A percentile compares a stretch with the other conserved stretches of the same genome.
Evolutionary conservation across 2,329 filamentous ascomycete genomes (phyloP).

Genomic region (Thyridium curvatum): DNA sequence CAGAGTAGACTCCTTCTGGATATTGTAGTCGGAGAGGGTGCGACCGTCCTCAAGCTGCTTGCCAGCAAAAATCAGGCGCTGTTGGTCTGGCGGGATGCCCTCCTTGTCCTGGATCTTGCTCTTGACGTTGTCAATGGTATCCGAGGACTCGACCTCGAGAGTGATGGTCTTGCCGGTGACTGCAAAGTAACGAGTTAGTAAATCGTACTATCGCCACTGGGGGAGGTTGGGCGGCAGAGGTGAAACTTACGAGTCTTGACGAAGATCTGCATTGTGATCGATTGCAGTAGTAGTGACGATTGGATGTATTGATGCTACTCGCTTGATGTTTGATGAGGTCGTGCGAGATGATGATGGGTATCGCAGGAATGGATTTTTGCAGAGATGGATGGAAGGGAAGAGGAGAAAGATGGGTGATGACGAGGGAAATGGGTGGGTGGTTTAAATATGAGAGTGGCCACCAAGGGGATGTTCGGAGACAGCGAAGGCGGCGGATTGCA

Average conservation of each 20-base stretch:
- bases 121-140: conserved; percentile 85
- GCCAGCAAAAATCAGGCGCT: conserved; percentile 73
- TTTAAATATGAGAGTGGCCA: conserved; percentile 2
- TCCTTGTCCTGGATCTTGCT: conserved; percentile 89
- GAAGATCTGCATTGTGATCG: conserved; percentile 81
- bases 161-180: conserved; percentile 89
- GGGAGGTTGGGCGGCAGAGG: conserved; percentile 25
- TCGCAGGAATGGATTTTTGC: conserved; percentile 12
- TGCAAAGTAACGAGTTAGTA: conserved; percentile 17
- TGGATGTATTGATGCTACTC: conserved; percentile 5
- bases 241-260: conserved; percentile 81
- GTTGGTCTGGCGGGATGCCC: conserved; percentile 79
- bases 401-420: conserved; percentile 14
- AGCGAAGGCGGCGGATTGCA: too few species aligned
- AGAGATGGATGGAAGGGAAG: conserved; percentile 16
- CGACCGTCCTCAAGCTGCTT: conserved; percentile 44
- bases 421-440: conserved; percentile 1
- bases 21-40: conserved; percentile 50
- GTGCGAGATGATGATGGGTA: conserved; percentile 14
- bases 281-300: conserved; percentile 23
- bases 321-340: conserved; percentile 10
- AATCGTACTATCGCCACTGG: conserved; percentile 31
- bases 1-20: conserved; percentile 61
- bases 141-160: conserved; percentile 68
- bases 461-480: background rate